A percentile compares a stretch with the other conserved stretches of the same genome.
These are phyloP conservation scores for Rhizodiscina lignyota DNA, from an alignment of 495 filamentous ascomycete genomes.

Conservation along the genomic window DNA sequence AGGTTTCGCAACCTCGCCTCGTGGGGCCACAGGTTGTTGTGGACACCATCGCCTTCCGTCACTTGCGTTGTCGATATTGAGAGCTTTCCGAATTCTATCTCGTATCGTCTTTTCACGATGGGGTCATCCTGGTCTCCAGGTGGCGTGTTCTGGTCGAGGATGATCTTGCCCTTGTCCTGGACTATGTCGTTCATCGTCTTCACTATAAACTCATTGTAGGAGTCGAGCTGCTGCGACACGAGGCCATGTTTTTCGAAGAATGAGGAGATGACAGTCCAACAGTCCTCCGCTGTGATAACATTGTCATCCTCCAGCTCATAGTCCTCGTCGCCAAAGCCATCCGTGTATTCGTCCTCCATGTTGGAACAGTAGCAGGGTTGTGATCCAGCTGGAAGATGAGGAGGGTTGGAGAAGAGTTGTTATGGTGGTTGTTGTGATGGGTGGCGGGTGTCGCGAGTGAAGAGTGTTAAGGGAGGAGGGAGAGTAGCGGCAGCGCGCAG, in stretches of 20 bases:
- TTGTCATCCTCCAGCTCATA: slow-evolving; percentile 54
- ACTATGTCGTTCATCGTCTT: slow-evolving; percentile 88
- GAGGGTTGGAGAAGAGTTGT: too few relatives aligned
- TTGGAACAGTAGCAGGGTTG: too few relatives aligned
- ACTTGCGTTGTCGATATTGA: slow-evolving; percentile 71
- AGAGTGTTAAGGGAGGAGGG: too few relatives aligned
- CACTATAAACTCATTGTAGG: slow-evolving; percentile 89
- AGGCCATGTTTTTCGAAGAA: slow-evolving; percentile 94
- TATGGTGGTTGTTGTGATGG: too few relatives aligned
- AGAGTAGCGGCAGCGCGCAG: too few relatives aligned
- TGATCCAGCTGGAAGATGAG: too few relatives aligned
- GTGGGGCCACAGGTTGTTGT: slow-evolving; percentile 66
- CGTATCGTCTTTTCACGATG: slow-evolving; percentile 72
- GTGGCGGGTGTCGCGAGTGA: too few relatives aligned
- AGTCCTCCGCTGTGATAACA: slow-evolving; percentile 79
- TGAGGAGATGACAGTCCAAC: slow-evolving; percentile 90
- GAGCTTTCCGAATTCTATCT: slow-evolving; percentile 79
- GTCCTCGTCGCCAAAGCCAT: too few relatives aligned
- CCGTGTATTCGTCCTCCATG: too few relatives aligned
- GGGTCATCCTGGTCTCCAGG: slow-evolving; percentile 52
- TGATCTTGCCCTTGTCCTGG: slow-evolving; percentile 71
- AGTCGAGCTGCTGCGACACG: slow-evolving; percentile 94
- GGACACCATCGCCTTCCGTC: slow-evolving; percentile 81
- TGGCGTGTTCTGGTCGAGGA: slow-evolving; percentile 74
- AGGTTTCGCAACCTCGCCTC: slow-evolving; percentile 89